A percentile compares a stretch with the other conserved stretches of the same genome.
These are phyloP conservation scores for Apiotrichum mycotoxinovorans DNA, from an alignment of 1,284 basidiomycete genomes.

Conservation along the genomic window DNA sequence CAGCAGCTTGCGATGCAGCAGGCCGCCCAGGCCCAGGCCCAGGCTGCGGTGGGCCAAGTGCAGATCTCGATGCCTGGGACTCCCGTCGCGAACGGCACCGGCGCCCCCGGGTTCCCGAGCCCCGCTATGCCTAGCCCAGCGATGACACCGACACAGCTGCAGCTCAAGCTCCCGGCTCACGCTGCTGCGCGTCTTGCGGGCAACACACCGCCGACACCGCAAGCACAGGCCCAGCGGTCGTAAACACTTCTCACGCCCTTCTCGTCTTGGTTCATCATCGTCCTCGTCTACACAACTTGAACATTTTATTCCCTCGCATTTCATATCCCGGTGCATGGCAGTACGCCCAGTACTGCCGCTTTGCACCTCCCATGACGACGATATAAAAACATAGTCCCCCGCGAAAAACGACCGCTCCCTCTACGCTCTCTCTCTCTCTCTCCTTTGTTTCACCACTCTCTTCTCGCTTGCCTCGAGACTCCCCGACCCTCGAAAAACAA, in stretches of 20 bases:
- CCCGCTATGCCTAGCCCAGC: conserved; percentile 16
- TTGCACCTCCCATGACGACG: background rate
- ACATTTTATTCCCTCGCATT: conserved; percentile 4
- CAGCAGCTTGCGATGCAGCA: conserved; percentile 20
- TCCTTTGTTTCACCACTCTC: background rate
- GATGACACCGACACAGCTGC: conserved; percentile 29
- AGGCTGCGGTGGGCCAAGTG: conserved; percentile 12
- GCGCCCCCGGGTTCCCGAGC: too few species aligned
- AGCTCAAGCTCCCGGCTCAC: conserved; percentile 43
- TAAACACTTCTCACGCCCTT: background rate
- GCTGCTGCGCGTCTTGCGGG: conserved; percentile 38
- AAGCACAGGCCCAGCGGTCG: conserved; percentile 24
- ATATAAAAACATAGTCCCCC: background rate
- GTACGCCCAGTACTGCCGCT: too few species aligned
- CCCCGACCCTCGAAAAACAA: background rate
- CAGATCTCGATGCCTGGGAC: background rate
- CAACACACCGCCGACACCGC: conserved; percentile 17
- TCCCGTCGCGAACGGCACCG: background rate
- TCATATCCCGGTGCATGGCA: background rate
- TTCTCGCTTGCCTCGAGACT: background rate
- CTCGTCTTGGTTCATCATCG: background rate
- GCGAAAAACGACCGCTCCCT: background rate
- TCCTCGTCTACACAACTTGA: background rate
- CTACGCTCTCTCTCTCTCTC: background rate
- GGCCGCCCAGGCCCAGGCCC: conserved; percentile 25